Base-by-base conservation (phyloP, 441 rosid genomes). In the Aleurites moluccanus region DNA sequence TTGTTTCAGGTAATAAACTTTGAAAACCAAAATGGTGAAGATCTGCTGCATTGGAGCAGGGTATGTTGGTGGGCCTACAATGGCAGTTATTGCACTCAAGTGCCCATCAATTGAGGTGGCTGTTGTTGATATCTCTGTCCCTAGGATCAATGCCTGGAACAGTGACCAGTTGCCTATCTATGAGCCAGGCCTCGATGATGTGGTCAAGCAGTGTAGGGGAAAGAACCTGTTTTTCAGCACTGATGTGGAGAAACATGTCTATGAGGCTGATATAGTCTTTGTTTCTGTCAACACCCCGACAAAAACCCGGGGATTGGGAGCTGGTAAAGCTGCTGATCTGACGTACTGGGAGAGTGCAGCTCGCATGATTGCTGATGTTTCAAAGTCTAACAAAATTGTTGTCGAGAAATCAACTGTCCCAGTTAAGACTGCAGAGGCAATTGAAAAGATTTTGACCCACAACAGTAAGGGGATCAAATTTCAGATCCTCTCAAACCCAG, bases 281-380 rank as follows among this genome's bases (percentile, higher is more conserved):
- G 98, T 94, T 61, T 94, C 98, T 0, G 98, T 94, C 67, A 94
- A 94, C 82, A 94, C 98, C 35, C 98, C 98, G 0, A 94, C 98
- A 45, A 94, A 94, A 74, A 94, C n/a, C 97, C 89, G 83, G 65
- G 98, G 98, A 72, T 93, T 94, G 18, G 98, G 98, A 47, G 98
- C 98, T 42, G 97, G 98, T 21, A 94, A 94, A 79, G 98, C 97
- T n/a, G n/a, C n/a, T n/a, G n/a, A n/a, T n/a, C n/a, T n/a, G n/a
- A n/a, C n/a, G n/a, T n/a, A n/a, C n/a, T n/a, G n/a, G n/a, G n/a
- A n/a, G n/a, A n/a, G n/a, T n/a, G n/a, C n/a, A n/a, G n/a, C n/a
- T n/a, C n/a, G n/a, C n/a, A n/a, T n/a, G n/a, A n/a, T n/a, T n/a
- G n/a, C n/a, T n/a, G n/a, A n/a, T n/a, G n/a, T n/a, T n/a, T n/a